Evolutionary conservation across 164 flowering plant species (phyloP), one percentile per base, ranked within the genome.

Genomic region (Litsea cubeba): DNA sequence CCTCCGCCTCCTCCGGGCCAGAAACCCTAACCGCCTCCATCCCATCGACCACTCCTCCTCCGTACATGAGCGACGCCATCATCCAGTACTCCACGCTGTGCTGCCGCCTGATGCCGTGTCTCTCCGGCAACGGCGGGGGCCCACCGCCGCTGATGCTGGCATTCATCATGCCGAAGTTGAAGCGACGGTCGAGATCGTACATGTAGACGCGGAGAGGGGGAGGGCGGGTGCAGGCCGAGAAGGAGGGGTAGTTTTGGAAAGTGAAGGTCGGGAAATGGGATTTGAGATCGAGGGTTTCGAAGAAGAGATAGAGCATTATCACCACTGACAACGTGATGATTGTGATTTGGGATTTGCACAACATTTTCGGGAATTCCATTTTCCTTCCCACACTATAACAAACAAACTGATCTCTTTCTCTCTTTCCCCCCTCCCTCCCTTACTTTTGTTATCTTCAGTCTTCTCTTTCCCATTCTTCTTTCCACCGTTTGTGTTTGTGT

Each of bases 21-120:
- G 5, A 74, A 75, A 95, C 98, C 89, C 97, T 86, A 76, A 89
- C 85, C 7, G 88, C 95, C 82, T 89, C 93, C 60, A 76, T 82
- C 77, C 57, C 58, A 40, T 72, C 88, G 1, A 26, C 76, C 0
- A 62, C 84, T 12, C 66, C 82, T 5, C 77, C 82, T 11, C 79
- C 82, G 14, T 76, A 74, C n/a, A 91, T 60, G 62, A 91, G 81
- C 69, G 91, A 95, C 10, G 89, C 93, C 97, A 89, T 87, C 84
- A 95, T 82, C 98, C 98, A 95, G 65, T 91, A 93, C 92, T 95
- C 99, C 26, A 90, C 97, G 75, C 97, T 91, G 76, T 95, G 97
- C 83, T 95, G 99, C 79, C 68, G 77, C 85, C 80, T 87, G 71
- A 95, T 63, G n/a, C 97, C 97, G 3, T 86, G 85, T 40, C 72